phyloP scores from a whole-genome alignment of 2,329 filamentous ascomycete genomes.

The Knufia petricola region DNA sequence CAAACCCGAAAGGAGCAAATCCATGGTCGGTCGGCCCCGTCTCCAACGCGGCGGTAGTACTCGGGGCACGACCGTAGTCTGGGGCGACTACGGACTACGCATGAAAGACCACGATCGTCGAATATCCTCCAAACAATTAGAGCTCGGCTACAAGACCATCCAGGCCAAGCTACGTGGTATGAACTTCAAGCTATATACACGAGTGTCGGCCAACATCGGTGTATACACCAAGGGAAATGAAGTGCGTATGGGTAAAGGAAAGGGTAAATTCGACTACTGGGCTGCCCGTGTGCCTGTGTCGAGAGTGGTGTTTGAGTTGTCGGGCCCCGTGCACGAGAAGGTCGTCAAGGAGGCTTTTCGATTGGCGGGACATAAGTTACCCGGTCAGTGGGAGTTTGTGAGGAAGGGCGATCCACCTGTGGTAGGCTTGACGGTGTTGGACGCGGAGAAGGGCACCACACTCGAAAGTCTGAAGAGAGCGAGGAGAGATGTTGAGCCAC shows the following conservation, averaged over 20 bases:
- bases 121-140: constrained; percentile 76
- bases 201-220: constrained; percentile 83
- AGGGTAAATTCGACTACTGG: constrained; percentile 96
- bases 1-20: constrained; percentile 73
- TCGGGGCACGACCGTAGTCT: constrained; percentile 89
- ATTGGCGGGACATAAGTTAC: constrained; percentile 87
- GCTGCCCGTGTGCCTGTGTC: constrained; percentile 80
- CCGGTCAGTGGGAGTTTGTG: constrained; percentile 79
- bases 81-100: constrained; percentile 90
- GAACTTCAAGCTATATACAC: constrained; percentile 85
- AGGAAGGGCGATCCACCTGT: constrained; percentile 82
- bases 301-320: constrained; percentile 85
- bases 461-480: constrained; percentile 75
- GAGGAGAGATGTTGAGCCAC: constrained; percentile 52
- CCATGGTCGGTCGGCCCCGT: constrained; percentile 74
- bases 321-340: constrained; percentile 87
- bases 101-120: constrained; percentile 90
- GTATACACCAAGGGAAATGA: constrained; percentile 95
- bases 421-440: constrained; percentile 86
- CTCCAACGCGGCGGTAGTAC: constrained; percentile 83
- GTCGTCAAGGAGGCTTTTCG: constrained; percentile 88
- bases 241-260: constrained; percentile 98
- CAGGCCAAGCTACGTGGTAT: constrained; percentile 77
- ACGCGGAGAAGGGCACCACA: constrained; percentile 58
- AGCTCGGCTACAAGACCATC: constrained; percentile 89